A percentile compares a stretch with the other conserved stretches of the same genome.
phyloP scores from a whole-genome alignment of 495 filamentous ascomycete species.

The Haplographium delicatum region DNA sequence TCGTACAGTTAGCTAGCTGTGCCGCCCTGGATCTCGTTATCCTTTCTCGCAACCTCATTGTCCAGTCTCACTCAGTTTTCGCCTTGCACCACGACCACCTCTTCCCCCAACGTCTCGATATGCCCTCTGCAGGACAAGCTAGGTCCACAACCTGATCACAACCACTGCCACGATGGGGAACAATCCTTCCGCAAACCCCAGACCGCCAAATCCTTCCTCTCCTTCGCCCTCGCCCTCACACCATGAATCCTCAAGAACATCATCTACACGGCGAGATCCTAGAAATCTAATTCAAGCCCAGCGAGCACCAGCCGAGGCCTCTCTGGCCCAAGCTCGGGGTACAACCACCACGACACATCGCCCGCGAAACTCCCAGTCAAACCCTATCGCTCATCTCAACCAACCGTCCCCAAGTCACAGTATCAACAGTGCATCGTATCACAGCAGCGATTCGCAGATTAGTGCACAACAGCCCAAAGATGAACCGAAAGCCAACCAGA shows the following conservation, averaged over 20 bases:
- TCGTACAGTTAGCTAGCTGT: no score
- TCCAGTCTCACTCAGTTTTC: no score
- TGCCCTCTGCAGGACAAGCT: no score
- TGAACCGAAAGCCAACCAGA: slow-evolving; percentile 12
- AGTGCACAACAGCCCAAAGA: slow-evolving; percentile 16
- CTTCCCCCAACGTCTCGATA: no score
- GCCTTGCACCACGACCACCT: no score
- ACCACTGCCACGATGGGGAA: slow-evolving; percentile 33
- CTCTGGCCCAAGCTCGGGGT: slow-evolving; percentile 48
- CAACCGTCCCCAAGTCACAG: slow-evolving; percentile 32
- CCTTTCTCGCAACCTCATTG: no score
- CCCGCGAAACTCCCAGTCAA: slow-evolving; percentile 29
- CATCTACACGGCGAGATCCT: slow-evolving; percentile 19
- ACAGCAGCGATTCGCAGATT: slow-evolving; percentile 21
- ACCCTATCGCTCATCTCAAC: slow-evolving; percentile 28
- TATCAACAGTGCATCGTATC: slow-evolving; percentile 14
- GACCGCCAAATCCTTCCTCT: slow-evolving; percentile 23
- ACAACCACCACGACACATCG: slow-evolving; percentile 37
- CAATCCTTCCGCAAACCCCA: slow-evolving; percentile 34
- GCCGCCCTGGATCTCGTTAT: no score
- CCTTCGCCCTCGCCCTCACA: slow-evolving; percentile 20
- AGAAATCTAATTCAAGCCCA: slow-evolving; percentile 25
- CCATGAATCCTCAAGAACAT: slow-evolving; percentile 29
- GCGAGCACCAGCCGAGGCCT: slow-evolving; percentile 48
- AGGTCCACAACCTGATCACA: slow-evolving; percentile 4